phyloP scores from a whole-genome alignment of 345 rosid species.

The Laguncularia racemosa region DNA sequence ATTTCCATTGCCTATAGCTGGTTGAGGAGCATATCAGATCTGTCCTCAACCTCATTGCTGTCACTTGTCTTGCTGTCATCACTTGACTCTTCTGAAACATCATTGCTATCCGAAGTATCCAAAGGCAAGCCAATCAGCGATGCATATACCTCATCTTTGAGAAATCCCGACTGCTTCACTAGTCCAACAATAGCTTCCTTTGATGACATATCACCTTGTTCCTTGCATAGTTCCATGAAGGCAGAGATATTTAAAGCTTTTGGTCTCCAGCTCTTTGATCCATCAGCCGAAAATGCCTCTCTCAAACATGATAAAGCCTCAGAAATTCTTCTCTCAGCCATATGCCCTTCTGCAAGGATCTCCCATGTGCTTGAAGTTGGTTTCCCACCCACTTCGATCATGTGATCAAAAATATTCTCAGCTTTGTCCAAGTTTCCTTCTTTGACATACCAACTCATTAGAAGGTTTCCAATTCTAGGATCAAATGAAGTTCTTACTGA shows the following conservation, averaged over 20 bases:
- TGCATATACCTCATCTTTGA: constrained; percentile 41
- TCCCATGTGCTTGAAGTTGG: constrained; percentile 84
- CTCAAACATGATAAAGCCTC: constrained; percentile 58
- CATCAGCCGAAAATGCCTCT: constrained; percentile 50
- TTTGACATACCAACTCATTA: constrained; percentile 53
- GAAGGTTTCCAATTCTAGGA: constrained; percentile 77
- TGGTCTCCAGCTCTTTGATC: constrained; percentile 66
- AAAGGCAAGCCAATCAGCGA: constrained; percentile 30
- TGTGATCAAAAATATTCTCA: constrained; percentile 45
- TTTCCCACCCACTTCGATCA: constrained; percentile 67
- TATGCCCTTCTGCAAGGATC: constrained; percentile 71
- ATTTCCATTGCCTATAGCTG: constrained; percentile 25
- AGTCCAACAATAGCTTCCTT: constrained; percentile 46
- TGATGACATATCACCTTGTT: constrained; percentile 38
- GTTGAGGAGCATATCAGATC: constrained; percentile 30
- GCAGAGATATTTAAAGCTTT: constrained; percentile 38
- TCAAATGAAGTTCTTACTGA: constrained; percentile 56
- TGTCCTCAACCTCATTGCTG: constrained; percentile 17
- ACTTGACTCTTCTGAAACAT: neutral
- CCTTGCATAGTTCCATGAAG: constrained; percentile 61
- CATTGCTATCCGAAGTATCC: neutral
- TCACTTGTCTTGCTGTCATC: constrained; percentile 8
- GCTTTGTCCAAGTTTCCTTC: constrained; percentile 57
- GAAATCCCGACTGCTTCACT: constrained; percentile 49
- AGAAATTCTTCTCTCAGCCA: constrained; percentile 33